Percentiles rank a stretch among this genome's conserved stretches.
Conservation (phyloP, 352 stramenopile species). For the Globisporangium paroecandrum region DNA sequence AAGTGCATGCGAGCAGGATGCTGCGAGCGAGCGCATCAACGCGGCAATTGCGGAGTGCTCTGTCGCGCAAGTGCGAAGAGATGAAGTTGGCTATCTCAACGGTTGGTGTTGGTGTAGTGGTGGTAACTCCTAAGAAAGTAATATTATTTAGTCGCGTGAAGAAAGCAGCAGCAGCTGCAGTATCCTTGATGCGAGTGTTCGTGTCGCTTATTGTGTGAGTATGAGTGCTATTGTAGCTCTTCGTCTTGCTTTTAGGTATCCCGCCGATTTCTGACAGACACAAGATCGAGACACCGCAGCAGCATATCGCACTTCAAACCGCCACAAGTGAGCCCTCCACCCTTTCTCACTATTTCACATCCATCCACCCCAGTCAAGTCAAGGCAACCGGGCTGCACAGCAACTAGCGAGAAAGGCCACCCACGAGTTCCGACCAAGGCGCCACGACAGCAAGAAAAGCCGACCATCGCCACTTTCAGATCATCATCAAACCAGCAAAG, state of each 20-base stretch:
- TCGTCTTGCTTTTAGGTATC: neutral
- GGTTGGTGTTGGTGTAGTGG: neutral
- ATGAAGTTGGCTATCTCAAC: neutral
- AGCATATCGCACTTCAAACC: neutral
- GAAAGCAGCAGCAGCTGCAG: neutral
- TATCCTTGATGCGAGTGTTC: neutral
- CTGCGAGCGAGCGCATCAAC: neutral
- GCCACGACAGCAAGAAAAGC: neutral
- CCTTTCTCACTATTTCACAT: neutral
- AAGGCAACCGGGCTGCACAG: neutral
- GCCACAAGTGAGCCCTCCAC: neutral
- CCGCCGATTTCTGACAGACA: neutral
- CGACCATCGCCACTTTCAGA: neutral
- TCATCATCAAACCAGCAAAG: neutral
- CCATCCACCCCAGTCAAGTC: too few relatives aligned
- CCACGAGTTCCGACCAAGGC: neutral
- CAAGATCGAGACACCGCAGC: neutral
- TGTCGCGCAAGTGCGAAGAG: neutral
- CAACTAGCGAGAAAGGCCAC: neutral
- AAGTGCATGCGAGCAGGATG: neutral
- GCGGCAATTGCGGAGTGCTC: neutral
- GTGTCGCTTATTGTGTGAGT: neutral
- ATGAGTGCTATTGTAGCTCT: neutral
- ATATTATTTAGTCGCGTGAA: constrained; percentile 15
- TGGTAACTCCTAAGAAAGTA: neutral